Conservation (phyloP, 2,329 filamentous ascomycete genomes). For the Hypoxylon sp. region DNA sequence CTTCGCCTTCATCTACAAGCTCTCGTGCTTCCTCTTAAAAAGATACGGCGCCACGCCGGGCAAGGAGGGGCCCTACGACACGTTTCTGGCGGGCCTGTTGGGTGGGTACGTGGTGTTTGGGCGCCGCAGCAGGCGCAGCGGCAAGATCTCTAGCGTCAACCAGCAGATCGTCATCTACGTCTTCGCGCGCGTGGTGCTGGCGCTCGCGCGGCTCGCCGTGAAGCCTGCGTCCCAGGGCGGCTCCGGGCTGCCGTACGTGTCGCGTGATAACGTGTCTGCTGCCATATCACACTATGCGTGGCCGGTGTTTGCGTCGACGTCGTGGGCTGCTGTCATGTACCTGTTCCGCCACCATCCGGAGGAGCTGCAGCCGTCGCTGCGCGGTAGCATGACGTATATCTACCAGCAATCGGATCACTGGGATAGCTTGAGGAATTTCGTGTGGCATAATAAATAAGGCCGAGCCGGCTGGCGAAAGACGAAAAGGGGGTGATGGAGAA, state of each 20-base stretch:
- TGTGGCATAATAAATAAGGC: slow-evolving; percentile 82
- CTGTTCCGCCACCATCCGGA: slow-evolving; percentile 93
- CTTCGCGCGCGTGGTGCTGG: slow-evolving; percentile 90
- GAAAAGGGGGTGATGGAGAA: neutral
- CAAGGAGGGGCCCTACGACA: slow-evolving; percentile 81
- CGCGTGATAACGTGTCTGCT: slow-evolving; percentile 61
- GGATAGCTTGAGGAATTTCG: slow-evolving; percentile 86
- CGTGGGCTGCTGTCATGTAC: slow-evolving; percentile 96
- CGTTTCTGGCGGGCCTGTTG: slow-evolving; percentile 86
- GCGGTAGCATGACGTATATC: slow-evolving; percentile 98
- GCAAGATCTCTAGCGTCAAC: slow-evolving; percentile 83
- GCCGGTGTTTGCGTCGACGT: slow-evolving; percentile 91
- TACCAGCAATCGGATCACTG: slow-evolving; percentile 91
- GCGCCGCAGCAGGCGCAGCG: slow-evolving; percentile 70
- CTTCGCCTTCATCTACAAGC: slow-evolving; percentile 93
- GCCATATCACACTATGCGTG: slow-evolving; percentile 80
- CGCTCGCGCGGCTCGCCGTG: slow-evolving; percentile 85
- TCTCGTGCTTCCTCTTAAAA: slow-evolving; percentile 81
- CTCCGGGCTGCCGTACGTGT: slow-evolving; percentile 65
- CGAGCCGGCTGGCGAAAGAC: neutral
- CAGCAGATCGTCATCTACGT: slow-evolving; percentile 99
- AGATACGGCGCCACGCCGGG: slow-evolving; percentile 70
- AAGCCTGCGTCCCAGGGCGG: slow-evolving; percentile 67
- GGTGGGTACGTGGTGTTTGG: slow-evolving; percentile 97
- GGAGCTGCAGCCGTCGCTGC: slow-evolving; percentile 89